Evolutionary conservation across 805 yeast species (phyloP).

Genomic region (Sungouiella blattae): DNA sequence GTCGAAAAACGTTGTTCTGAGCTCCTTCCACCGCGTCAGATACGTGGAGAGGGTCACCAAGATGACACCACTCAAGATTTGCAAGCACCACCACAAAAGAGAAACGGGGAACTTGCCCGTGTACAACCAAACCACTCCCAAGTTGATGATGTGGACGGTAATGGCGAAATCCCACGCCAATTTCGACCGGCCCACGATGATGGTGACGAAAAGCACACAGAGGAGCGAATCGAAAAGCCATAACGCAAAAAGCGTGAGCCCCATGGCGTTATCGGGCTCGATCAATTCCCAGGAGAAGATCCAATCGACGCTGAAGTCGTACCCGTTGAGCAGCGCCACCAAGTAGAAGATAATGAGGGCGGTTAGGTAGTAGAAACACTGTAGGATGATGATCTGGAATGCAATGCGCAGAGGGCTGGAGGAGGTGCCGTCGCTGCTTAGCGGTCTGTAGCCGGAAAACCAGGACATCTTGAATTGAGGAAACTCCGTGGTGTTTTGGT

Average conservation of each 20-base stretch:
- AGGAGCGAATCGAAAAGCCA: conserved; percentile 85
- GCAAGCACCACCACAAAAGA: conserved; percentile 82
- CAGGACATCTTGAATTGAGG: background rate
- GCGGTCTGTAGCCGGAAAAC: background rate
- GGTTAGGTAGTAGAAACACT: conserved; percentile 70
- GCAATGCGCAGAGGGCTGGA: conserved; percentile 12
- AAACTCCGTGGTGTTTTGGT: no score
- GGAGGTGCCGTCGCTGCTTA: background rate
- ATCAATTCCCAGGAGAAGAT: conserved; percentile 79
- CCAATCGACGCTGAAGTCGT: conserved; percentile 63
- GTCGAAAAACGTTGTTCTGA: conserved; percentile 85
- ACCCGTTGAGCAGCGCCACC: conserved; percentile 67
- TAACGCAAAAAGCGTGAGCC: conserved; percentile 64
- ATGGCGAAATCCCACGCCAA: conserved; percentile 95
- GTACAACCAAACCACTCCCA: conserved; percentile 64
- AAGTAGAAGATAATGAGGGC: conserved; percentile 66
- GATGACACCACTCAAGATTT: conserved; percentile 59
- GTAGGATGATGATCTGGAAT: conserved; percentile 74
- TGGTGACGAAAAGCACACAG: conserved; percentile 78
- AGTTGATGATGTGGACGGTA: conserved; percentile 82
- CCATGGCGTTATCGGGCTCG: conserved; percentile 72
- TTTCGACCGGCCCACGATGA: conserved; percentile 88
- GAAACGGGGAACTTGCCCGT: conserved; percentile 67
- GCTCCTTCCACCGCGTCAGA: conserved; percentile 87
- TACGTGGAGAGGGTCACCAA: conserved; percentile 83